Evolutionary conservation across 1,139 yeast species (phyloP), one percentile per base, ranked within the genome.

Genomic region (Geotrichum aggregatum): DNA sequence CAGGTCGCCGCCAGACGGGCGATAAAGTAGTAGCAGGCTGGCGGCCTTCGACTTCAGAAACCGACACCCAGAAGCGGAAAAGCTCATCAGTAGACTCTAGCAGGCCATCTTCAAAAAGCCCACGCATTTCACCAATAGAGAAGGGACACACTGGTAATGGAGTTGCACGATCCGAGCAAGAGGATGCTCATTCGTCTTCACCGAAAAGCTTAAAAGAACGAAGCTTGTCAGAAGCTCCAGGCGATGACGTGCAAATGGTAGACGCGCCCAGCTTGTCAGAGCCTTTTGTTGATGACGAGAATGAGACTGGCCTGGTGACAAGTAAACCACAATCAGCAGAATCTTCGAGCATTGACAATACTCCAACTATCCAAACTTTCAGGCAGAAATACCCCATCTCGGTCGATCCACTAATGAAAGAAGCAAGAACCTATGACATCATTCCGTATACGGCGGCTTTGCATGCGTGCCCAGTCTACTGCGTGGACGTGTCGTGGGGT

Each of bases 401-500:
- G 14, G 59, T 60, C 14, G 52, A 55, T 0, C 47, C 52, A 13
- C 55, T 56, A n/a, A 22, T 55, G 24, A 55, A 48, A 40, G 34
- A 39, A 1, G 57, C 63, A 44, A 31, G 50, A n/a, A 54, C 62
- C 19, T 74, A 72, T 56, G 76, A 73, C 52, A 68, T 74, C 35
- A 68, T 70, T 8, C 77, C 77, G 0, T 70, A 71, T 44, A 70
- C 68, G 16, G 76, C 77, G 1, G 70, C 73, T 6, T 62, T 74
- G 14, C 76, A 71, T 54, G 69, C 70, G 19, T 63, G 72, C 24
- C 68, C 72, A 3, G 66, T 95, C 42, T 89, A 89, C 67, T 77
- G 94, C 6, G 64, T 92, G 49, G 85, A 94, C 6, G 74, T 89
- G 52, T 80, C 96, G 0, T 81, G 80, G 63, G 96, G 95, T 7